These are phyloP conservation scores for Xerocomus amazonicus DNA, from an alignment of 1,284 basidiomycete species.

Conservation along the genomic window DNA sequence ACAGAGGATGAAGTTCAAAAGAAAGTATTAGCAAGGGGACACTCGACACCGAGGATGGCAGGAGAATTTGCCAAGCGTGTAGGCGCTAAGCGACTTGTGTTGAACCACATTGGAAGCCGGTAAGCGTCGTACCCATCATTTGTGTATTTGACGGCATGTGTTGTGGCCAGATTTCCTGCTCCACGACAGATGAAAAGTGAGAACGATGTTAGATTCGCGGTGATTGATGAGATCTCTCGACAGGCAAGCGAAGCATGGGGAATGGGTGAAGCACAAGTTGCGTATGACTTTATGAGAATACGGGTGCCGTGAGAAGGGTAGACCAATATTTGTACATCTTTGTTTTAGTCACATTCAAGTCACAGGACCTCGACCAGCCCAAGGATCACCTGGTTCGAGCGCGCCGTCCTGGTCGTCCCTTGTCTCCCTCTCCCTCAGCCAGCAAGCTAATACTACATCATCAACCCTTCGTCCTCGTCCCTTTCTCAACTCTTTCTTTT, in stretches of 20 bases:
- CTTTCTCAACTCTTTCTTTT: neutral
- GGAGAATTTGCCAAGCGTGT: conserved; percentile 72
- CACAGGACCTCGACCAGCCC: conserved; percentile 27
- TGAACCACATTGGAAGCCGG: conserved; percentile 85
- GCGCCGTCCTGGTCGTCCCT: conserved; percentile 16
- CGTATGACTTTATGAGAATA: conserved; percentile 67
- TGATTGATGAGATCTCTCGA: conserved; percentile 62
- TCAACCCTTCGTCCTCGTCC: neutral
- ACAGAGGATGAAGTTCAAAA: conserved; percentile 47
- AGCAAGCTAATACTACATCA: neutral
- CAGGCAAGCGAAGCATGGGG: conserved; percentile 63
- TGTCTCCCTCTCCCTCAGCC: conserved; percentile 5
- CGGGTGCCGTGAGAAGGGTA: conserved; percentile 37
- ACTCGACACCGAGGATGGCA: conserved; percentile 82
- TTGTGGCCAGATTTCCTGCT: conserved; percentile 42
- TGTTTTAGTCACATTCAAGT: conserved; percentile 31
- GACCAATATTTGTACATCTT: conserved; percentile 34
- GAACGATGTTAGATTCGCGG: conserved; percentile 38
- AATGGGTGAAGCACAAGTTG: conserved; percentile 46
- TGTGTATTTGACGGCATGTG: conserved; percentile 15
- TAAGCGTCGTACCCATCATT: conserved; percentile 35
- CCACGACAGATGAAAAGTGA: conserved; percentile 39
- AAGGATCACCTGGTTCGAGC: conserved; percentile 9
- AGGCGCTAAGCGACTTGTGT: conserved; percentile 60
- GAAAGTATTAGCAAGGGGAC: conserved; percentile 66